Evolutionary conservation across 2,329 filamentous ascomycete species (phyloP), one percentile per base, ranked within the genome.

Genomic region (Magnaporthiopsis incrustans): DNA sequence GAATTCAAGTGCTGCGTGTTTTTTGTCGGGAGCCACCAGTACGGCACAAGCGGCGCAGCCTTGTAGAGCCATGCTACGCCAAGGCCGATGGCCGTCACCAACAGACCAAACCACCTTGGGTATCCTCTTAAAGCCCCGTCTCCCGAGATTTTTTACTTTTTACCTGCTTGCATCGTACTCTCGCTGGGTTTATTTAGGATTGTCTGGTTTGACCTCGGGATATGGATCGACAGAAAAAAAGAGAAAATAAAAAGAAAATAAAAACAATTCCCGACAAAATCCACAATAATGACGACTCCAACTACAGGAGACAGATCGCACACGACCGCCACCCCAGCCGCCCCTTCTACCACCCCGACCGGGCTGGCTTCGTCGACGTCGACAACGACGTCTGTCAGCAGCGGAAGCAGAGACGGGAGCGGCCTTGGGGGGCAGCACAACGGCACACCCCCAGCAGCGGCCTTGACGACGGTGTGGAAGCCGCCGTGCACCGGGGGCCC

Each of bases 381-480:
- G 3, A 30, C 7, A 6, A 5, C 30, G 27, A 30, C 5, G 27
- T 8, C 22, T 6, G 8, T 7, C 18, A 15, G 18, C 22, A 50
- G 44, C 44, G 22, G 44, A 2, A 35, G 12, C 35, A 12, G 35
- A 38, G 44, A 6, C 18, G 44, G 22, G 44, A 2, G 30, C 30
- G 30, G 30, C 7, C 12, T 22, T 25, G 22, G 44, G 3, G 44
- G 5, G 44, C 59, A 60, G 22, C 59, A 60, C 59, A 11, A 50
- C n/a, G 33, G 59, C 10, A 60, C 33, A 7, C 53, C 26, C 11
- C 61, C 61, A 4, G 61, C 53, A 30, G 61, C 50, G 22, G 27
- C 53, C 18, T n/a, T 63, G 61, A 58, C 61, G 26, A 63, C 61
- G 22, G 56, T 57, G n/a, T 63, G 44, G 50, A 63, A 27, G 30